Conservation (phyloP, 768 basidiomycete species). For the Lactarius evosmus region DNA sequence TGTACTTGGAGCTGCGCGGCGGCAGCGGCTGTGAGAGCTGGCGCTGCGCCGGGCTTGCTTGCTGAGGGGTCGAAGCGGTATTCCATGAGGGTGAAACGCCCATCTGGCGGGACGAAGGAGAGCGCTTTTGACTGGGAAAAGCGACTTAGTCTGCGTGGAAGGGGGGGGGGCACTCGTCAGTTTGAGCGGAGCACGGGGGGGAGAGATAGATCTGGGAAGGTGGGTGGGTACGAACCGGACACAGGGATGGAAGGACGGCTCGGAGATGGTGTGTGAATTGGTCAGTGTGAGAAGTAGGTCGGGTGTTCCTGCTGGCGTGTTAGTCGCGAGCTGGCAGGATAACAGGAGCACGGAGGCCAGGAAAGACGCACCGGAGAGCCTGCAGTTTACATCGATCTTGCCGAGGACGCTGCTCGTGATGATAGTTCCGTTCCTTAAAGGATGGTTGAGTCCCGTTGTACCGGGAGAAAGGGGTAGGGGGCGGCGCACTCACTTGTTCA, state of each 20-base stretch:
- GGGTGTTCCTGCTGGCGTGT: constrained; percentile 64
- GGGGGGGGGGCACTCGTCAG: constrained; percentile 3
- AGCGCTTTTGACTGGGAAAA: constrained; percentile 74
- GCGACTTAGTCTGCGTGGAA: constrained; percentile 60
- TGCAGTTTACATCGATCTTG: constrained; percentile 70
- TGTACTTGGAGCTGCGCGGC: constrained; percentile 31
- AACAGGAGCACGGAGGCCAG: neutral
- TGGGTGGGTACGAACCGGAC: constrained; percentile 59
- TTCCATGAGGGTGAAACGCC: constrained; percentile 78
- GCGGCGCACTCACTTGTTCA: constrained; percentile 60
- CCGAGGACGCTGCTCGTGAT: constrained; percentile 70
- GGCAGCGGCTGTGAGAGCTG: constrained; percentile 35
- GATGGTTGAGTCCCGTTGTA: neutral
- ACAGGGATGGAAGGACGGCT: constrained; percentile 90
- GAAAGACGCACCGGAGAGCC: constrained; percentile 60
- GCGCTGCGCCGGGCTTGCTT: constrained; percentile 38
- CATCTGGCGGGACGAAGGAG: constrained; percentile 94
- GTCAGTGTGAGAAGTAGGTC: constrained; percentile 73
- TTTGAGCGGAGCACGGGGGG: constrained; percentile 5
- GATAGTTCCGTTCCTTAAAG: constrained; percentile 61
- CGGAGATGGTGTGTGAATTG: constrained; percentile 41
- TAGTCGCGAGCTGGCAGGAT: neutral
- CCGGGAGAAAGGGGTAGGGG: neutral
- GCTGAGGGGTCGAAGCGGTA: constrained; percentile 63
- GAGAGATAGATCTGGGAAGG: neutral